These are phyloP conservation scores for Pseudopithomyces maydicus DNA, from an alignment of 2,329 filamentous ascomycete genomes.

Conservation along the genomic window DNA sequence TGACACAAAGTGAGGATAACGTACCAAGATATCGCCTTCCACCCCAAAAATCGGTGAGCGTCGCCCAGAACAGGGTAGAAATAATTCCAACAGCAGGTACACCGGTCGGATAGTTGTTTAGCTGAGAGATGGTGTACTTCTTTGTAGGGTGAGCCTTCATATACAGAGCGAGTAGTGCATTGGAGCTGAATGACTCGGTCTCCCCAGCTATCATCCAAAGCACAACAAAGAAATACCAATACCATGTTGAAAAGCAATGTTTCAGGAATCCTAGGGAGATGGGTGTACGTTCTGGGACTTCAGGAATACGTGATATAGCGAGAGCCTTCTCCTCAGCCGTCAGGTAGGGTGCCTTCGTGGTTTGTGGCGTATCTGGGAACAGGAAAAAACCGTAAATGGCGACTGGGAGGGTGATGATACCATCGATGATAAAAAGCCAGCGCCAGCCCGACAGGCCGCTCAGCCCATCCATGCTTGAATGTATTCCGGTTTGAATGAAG, in stretches of 20 bases:
- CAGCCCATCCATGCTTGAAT: slow-evolving; percentile 52
- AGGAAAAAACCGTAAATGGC: slow-evolving; percentile 56
- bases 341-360: slow-evolving; percentile 51
- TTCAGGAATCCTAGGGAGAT: slow-evolving; percentile 58
- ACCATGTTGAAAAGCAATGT: slow-evolving; percentile 63
- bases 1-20: neutral
- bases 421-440: slow-evolving; percentile 54
- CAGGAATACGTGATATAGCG: slow-evolving; percentile 52
- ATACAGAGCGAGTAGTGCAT: slow-evolving; percentile 61
- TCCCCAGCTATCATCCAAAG: slow-evolving; percentile 75
- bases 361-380: slow-evolving; percentile 52
- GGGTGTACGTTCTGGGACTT: slow-evolving; percentile 50
- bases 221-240: slow-evolving; percentile 69
- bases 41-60: slow-evolving; percentile 67
- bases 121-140: slow-evolving; percentile 54
- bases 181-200: slow-evolving; percentile 71
- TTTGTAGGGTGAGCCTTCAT: slow-evolving; percentile 54
- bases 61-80: slow-evolving; percentile 70
- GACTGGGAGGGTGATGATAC: slow-evolving; percentile 61
- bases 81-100: slow-evolving; percentile 59
- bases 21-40: slow-evolving; percentile 66
- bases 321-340: slow-evolving; percentile 47
- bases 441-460: slow-evolving; percentile 61
- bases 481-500: slow-evolving; percentile 63
- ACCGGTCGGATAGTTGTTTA: slow-evolving; percentile 61